Conservation (phyloP, 352 stramenopile genomes). For the Pythium phragmiticola region DNA sequence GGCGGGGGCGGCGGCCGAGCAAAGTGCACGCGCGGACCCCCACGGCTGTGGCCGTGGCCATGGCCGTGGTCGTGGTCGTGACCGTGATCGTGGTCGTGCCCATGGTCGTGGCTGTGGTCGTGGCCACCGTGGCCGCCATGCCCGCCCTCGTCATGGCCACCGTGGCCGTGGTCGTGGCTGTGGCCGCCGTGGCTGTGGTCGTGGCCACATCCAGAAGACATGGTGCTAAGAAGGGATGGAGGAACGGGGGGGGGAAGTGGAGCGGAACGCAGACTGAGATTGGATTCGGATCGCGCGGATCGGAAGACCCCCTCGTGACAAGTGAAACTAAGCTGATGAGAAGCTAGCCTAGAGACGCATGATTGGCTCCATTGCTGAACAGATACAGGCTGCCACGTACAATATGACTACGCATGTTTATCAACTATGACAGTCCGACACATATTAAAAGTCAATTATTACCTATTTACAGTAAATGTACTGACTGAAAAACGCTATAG, state of each 20-base stretch:
- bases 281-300: too few species aligned
- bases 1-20: background rate
- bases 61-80: conserved; percentile 9
- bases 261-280: background rate
- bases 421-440: too few species aligned
- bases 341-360: too few species aligned
- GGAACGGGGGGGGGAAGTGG: background rate
- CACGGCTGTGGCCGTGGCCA: background rate
- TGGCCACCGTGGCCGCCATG: conserved; percentile 4
- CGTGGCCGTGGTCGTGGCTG: background rate
- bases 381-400: too few species aligned
- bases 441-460: too few species aligned
- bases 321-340: background rate
- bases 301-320: too few species aligned
- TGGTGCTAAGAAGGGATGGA: background rate
- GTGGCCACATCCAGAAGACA: conserved; percentile 9
- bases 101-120: conserved; percentile 13
- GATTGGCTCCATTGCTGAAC: too few species aligned
- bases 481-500: too few species aligned
- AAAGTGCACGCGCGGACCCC: conserved; percentile 9
- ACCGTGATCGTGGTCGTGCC: conserved; percentile 6
- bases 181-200: conserved; percentile 8
- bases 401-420: too few species aligned
- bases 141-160: background rate
- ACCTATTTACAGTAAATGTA: too few species aligned